These are phyloP conservation scores for Polyporus arcularius DNA, from an alignment of 768 basidiomycete genomes.

Conservation along the genomic window DNA sequence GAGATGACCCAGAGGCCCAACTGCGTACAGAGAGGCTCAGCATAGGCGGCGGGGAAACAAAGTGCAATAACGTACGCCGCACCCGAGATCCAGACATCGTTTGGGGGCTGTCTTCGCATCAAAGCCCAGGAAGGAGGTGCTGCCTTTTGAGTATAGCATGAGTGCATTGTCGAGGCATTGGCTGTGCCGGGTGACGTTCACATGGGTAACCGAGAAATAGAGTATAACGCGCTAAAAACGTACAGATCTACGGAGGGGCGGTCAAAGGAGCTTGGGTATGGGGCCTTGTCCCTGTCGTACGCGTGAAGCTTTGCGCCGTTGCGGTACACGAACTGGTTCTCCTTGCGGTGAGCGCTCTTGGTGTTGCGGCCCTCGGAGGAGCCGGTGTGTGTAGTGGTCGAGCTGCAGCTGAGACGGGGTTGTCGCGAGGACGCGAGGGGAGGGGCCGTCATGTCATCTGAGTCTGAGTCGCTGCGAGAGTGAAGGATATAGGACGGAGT, in stretches of 20 bases:
- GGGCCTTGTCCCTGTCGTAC: slow-evolving; percentile 74
- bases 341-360: slow-evolving; percentile 37
- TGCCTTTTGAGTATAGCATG: slow-evolving; percentile 44
- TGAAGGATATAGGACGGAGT: slow-evolving; percentile 3
- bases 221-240: slow-evolving; percentile 27
- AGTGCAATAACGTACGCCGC: slow-evolving; percentile 54
- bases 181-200: not conserved
- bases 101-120: slow-evolving; percentile 45
- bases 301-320: slow-evolving; percentile 67
- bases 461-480: slow-evolving; percentile 8
- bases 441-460: slow-evolving; percentile 18
- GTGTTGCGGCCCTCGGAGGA: slow-evolving; percentile 1
- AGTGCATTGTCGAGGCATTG: slow-evolving; percentile 21
- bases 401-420: slow-evolving; percentile 24
- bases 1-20: slow-evolving; percentile 73
- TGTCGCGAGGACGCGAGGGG: slow-evolving; percentile 12
- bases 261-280: slow-evolving; percentile 77
- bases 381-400: slow-evolving; percentile 13
- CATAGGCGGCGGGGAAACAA: not conserved
- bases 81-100: slow-evolving; percentile 68
- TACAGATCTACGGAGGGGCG: slow-evolving; percentile 68
- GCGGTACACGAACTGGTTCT: slow-evolving; percentile 59
- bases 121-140: slow-evolving; percentile 63
- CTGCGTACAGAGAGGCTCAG: slow-evolving; percentile 33
- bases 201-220: not conserved